Conservation (phyloP, 495 filamentous ascomycete genomes). For the Penicillium parvum region DNA sequence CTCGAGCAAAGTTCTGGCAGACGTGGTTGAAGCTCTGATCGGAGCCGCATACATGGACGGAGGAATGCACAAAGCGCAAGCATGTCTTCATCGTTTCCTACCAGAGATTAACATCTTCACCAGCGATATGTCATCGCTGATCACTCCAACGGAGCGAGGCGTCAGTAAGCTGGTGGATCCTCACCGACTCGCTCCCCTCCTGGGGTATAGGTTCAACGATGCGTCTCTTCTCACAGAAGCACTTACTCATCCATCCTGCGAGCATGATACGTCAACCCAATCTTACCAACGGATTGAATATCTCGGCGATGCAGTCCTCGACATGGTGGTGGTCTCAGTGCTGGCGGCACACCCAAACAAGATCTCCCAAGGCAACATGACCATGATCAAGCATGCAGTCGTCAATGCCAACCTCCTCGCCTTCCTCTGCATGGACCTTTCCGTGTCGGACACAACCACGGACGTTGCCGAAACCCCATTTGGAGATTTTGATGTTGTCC, state of each 20-base stretch:
- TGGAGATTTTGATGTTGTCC: not conserved
- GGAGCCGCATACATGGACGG: constrained; percentile 74
- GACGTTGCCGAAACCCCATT: constrained; percentile 3
- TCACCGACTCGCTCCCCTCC: constrained; percentile 12
- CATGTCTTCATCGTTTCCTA: constrained; percentile 62
- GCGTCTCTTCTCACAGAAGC: constrained; percentile 74
- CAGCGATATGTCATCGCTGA: not conserved
- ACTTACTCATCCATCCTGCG: constrained; percentile 75
- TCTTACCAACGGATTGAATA: constrained; percentile 90
- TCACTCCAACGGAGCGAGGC: not conserved
- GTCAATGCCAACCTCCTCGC: constrained; percentile 86
- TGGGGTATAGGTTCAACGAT: constrained; percentile 63
- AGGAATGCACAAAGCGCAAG: constrained; percentile 54
- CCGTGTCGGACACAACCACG: constrained; percentile 13
- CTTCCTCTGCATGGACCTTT: constrained; percentile 64
- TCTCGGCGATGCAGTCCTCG: constrained; percentile 82
- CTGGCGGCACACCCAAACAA: constrained; percentile 43
- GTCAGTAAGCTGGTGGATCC: constrained; percentile 11
- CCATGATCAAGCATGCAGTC: constrained; percentile 65
- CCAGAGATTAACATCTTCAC: constrained; percentile 47
- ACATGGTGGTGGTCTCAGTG: constrained; percentile 62
- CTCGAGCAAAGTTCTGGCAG: constrained; percentile 79
- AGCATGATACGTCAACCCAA: constrained; percentile 41
- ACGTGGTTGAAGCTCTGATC: constrained; percentile 84
- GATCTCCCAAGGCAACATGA: constrained; percentile 64